Percentiles rank a stretch among this genome's conserved stretches.
phyloP scores from a whole-genome alignment of 1,139 yeast species.

The Suhomyces bolitotheri region DNA sequence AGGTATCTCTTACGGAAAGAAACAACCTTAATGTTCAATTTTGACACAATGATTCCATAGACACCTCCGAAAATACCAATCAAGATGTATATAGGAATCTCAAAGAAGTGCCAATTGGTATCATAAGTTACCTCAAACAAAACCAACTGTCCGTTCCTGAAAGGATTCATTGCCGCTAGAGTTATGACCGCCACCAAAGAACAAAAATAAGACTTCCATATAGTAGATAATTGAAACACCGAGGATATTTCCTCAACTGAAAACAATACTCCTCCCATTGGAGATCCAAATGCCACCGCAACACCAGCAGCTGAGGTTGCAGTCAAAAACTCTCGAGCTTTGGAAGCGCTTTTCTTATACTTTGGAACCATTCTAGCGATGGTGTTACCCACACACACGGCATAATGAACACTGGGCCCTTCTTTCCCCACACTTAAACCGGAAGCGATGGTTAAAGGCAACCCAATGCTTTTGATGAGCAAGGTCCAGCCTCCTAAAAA shows the following conservation, averaged over 20 bases:
- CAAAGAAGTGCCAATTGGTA: slow-evolving; percentile 83
- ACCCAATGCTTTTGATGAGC: slow-evolving; percentile 69
- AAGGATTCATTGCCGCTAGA: slow-evolving; percentile 77
- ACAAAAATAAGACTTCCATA: slow-evolving; percentile 92
- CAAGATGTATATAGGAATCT: slow-evolving; percentile 74
- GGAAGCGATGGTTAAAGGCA: slow-evolving; percentile 84
- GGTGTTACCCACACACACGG: slow-evolving; percentile 76
- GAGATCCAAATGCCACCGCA: slow-evolving; percentile 73
- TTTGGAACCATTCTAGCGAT: slow-evolving; percentile 54
- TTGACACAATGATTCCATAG: slow-evolving; percentile 81
- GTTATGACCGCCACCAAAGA: slow-evolving; percentile 86
- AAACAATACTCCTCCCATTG: slow-evolving; percentile 72
- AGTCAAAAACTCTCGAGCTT: slow-evolving; percentile 55
- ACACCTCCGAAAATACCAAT: slow-evolving; percentile 90
- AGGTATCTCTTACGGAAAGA: slow-evolving; percentile 75
- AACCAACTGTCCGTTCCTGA: slow-evolving; percentile 91
- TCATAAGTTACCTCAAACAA: slow-evolving; percentile 87
- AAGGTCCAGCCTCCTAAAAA: slow-evolving; percentile 77
- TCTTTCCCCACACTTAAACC: slow-evolving; percentile 83
- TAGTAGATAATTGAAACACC: slow-evolving; percentile 70
- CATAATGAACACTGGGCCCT: slow-evolving; percentile 85
- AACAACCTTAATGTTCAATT: slow-evolving; percentile 75
- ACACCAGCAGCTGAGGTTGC: slow-evolving; percentile 72
- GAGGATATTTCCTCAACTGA: slow-evolving; percentile 75
- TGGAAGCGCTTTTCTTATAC: slow-evolving; percentile 49